phyloP scores from a whole-genome alignment of 805 yeast species.

The Priceomyces haplophilus region DNA sequence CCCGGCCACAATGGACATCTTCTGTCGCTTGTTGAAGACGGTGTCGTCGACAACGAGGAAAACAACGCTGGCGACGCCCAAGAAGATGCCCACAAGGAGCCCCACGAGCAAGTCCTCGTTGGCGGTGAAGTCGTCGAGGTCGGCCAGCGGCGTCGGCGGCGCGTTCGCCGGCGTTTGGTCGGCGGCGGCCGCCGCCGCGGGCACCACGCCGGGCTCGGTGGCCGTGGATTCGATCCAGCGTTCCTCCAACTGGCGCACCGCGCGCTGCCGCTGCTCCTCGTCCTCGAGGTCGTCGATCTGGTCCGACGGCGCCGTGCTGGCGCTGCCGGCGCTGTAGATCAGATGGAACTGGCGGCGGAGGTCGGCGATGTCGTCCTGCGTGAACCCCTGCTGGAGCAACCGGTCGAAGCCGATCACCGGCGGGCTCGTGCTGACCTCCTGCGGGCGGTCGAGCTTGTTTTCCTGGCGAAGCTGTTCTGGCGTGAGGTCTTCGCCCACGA shows the following conservation, averaged over 20 bases:
- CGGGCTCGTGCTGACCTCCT: constrained; percentile 49
- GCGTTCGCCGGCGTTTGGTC: constrained; percentile 9
- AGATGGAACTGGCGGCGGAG: constrained; percentile 71
- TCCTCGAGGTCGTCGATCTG: constrained; percentile 39
- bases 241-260: constrained; percentile 69
- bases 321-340: constrained; percentile 52
- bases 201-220: constrained; percentile 44
- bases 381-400: constrained; percentile 76
- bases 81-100: constrained; percentile 65
- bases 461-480: constrained; percentile 58
- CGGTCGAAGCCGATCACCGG: constrained; percentile 85
- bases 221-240: constrained; percentile 84
- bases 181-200: constrained; percentile 9
- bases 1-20: constrained; percentile 73
- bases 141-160: constrained; percentile 20
- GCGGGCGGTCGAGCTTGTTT: constrained; percentile 53
- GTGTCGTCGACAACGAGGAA: constrained; percentile 60
- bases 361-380: constrained; percentile 69
- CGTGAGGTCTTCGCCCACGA: constrained; percentile 64
- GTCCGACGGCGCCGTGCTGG: constrained; percentile 13
- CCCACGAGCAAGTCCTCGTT: constrained; percentile 72
- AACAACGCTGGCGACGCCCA: constrained; percentile 66
- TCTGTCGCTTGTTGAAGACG: constrained; percentile 57
- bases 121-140: constrained; percentile 29
- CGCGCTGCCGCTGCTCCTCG: constrained; percentile 36